These are phyloP conservation scores for Bertia moriformis DNA, from an alignment of 2,329 filamentous ascomycete species.

Conservation along the genomic window DNA sequence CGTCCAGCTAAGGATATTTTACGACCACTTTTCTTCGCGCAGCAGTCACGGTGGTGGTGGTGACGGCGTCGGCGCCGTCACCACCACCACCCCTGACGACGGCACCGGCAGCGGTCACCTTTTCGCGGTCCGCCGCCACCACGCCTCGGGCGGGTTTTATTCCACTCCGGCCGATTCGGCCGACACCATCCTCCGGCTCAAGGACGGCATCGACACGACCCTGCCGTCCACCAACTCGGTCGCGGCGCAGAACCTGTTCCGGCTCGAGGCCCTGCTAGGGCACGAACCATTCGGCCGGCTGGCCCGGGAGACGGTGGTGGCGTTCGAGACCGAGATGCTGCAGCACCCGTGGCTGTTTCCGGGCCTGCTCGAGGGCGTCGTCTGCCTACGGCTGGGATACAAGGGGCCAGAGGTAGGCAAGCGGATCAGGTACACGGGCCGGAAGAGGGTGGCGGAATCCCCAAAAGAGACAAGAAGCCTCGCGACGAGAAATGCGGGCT, in stretches of 20 bases:
- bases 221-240: slow-evolving; percentile 82
- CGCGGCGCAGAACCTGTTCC: slow-evolving; percentile 75
- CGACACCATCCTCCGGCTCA: slow-evolving; percentile 70
- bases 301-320: slow-evolving; percentile 62
- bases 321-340: slow-evolving; percentile 81
- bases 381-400: slow-evolving; percentile 61
- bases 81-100: slow-evolving; percentile 22
- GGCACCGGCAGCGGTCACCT: slow-evolving; percentile 15
- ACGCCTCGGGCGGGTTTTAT: slow-evolving; percentile 53
- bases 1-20: slow-evolving; percentile 64
- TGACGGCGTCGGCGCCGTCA: slow-evolving; percentile 15
- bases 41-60: too few species aligned
- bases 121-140: slow-evolving; percentile 10
- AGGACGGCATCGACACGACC: slow-evolving; percentile 87
- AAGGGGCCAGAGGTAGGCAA: slow-evolving; percentile 22
- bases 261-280: slow-evolving; percentile 53
- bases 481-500: too few species aligned
- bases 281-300: slow-evolving; percentile 47
- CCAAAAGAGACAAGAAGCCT: too few species aligned
- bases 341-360: slow-evolving; percentile 90
- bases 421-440: slow-evolving; percentile 5
- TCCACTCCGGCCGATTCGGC: slow-evolving; percentile 47
- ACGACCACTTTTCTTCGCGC: slow-evolving; percentile 39
- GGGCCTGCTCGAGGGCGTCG: slow-evolving; percentile 62
- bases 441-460: slow-evolving; percentile 3